Evolutionary conservation across 306 rosid genomes (phyloP).

Genomic region (Castanea sativa): DNA sequence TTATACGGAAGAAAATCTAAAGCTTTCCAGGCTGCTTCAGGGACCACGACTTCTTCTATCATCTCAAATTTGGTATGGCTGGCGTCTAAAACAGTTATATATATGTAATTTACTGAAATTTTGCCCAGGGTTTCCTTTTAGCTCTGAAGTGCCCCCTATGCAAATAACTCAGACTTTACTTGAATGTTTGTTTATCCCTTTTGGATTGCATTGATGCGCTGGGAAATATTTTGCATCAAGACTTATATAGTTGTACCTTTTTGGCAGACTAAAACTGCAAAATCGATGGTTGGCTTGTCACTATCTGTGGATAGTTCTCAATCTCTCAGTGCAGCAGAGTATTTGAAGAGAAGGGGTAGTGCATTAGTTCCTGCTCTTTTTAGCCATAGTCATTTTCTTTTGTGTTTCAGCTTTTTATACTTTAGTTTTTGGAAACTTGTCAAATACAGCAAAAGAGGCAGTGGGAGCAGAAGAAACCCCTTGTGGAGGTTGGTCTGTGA

Average conservation of each 20-base stretch:
- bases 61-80: conserved; percentile 80
- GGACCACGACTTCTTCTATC: conserved; percentile 70
- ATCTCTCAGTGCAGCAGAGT: conserved; percentile 64
- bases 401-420: conserved; percentile 4
- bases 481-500: conserved; percentile 93
- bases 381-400: conserved; percentile 1
- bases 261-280: conserved; percentile 91
- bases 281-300: conserved; percentile 78
- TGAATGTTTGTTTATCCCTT: conserved; percentile 15
- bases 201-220: not conserved
- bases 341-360: conserved; percentile 81
- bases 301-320: conserved; percentile 85
- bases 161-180: not conserved
- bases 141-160: conserved; percentile 9
- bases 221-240: not conserved
- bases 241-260: conserved; percentile 21
- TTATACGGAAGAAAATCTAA: conserved; percentile 91
- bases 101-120: conserved; percentile 2
- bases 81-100: conserved; percentile 7
- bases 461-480: conserved; percentile 99
- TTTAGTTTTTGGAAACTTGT: conserved; percentile 19
- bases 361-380: conserved; percentile 16
- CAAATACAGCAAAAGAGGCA: conserved; percentile 80
- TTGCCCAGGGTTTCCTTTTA: conserved; percentile 22
- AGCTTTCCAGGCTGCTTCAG: conserved; percentile 94